Evolutionary conservation across 164 flowering plant species (phyloP).

Genomic region (Tetracentron sinense): DNA sequence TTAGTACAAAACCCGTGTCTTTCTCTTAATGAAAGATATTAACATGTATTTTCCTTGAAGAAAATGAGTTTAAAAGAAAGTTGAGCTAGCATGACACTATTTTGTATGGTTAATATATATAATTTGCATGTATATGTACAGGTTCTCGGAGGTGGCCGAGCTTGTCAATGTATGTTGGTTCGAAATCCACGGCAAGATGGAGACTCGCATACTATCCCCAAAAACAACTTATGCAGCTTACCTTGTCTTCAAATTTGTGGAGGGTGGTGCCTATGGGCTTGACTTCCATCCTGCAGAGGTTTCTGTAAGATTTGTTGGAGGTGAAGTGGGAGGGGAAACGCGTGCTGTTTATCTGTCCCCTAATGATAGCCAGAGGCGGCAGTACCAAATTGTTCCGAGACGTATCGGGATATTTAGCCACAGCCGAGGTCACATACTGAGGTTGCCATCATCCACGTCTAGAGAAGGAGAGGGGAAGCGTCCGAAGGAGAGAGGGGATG

Average conservation of each 20-base stretch:
- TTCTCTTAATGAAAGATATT: no score
- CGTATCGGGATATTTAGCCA: no score
- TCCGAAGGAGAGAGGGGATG: constrained; percentile 12
- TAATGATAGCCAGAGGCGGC: background rate
- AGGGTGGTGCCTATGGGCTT: constrained; percentile 39
- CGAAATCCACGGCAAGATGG: constrained; percentile 34
- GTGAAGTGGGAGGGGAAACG: constrained; percentile 6
- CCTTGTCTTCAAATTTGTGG: constrained; percentile 28
- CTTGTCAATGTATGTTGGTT: constrained; percentile 38
- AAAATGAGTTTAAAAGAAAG: no score
- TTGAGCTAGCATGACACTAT: no score
- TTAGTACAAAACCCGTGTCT: no score
- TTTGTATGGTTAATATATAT: no score
- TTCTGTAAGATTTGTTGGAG: constrained; percentile 22
- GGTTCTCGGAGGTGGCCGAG: constrained; percentile 38
- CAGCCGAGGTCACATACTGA: no score
- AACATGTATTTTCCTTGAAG: no score
- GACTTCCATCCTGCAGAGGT: constrained; percentile 26
- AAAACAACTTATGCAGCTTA: constrained; percentile 38
- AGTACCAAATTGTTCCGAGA: no score
- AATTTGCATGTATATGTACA: constrained; percentile 4
- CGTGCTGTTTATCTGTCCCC: constrained; percentile 10
- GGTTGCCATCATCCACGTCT: no score
- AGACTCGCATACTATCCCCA: constrained; percentile 28
- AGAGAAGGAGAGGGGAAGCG: background rate